A percentile compares a stretch with the other conserved stretches of the same genome.
These are phyloP conservation scores for Suillus luteus DNA, from an alignment of 768 basidiomycete species.

Conservation along the genomic window DNA sequence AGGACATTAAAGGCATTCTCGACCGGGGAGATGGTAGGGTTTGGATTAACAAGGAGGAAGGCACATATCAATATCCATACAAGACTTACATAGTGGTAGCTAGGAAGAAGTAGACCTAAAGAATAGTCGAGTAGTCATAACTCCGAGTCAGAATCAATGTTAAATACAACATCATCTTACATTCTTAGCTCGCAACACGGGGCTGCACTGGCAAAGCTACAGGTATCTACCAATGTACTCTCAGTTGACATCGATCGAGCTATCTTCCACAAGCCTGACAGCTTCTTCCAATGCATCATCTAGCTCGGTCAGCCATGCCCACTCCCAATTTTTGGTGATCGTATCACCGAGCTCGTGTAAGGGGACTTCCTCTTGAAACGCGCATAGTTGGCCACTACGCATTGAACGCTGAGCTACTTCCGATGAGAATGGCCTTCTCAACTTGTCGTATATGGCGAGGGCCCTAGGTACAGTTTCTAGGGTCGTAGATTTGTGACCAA, in stretches of 20 bases:
- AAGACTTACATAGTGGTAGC: conserved; percentile 60
- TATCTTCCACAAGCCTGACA: conserved; percentile 17
- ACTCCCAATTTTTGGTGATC: conserved; percentile 58
- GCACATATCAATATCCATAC: conserved; percentile 83
- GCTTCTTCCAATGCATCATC: conserved; percentile 26
- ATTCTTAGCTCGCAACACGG: background rate
- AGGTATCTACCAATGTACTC: background rate
- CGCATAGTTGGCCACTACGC: conserved; percentile 19
- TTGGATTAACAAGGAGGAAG: conserved; percentile 76
- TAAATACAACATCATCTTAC: background rate
- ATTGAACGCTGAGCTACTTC: conserved; percentile 33
- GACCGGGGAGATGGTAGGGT: conserved; percentile 58
- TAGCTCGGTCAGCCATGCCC: conserved; percentile 39
- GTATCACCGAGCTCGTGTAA: conserved; percentile 42
- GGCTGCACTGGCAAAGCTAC: background rate
- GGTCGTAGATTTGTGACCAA: conserved; percentile 44
- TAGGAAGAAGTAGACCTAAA: conserved; percentile 39
- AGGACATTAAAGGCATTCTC: conserved; percentile 57
- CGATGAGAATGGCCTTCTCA: conserved; percentile 49
- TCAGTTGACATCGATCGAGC: background rate
- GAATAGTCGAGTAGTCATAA: background rate
- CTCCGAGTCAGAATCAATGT: background rate
- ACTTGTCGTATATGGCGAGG: conserved; percentile 48
- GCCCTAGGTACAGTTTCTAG: conserved; percentile 41
- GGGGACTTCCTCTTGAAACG: conserved; percentile 27